phyloP scores from a whole-genome alignment of 257 asterid genomes.

The Lycium barbarum region DNA sequence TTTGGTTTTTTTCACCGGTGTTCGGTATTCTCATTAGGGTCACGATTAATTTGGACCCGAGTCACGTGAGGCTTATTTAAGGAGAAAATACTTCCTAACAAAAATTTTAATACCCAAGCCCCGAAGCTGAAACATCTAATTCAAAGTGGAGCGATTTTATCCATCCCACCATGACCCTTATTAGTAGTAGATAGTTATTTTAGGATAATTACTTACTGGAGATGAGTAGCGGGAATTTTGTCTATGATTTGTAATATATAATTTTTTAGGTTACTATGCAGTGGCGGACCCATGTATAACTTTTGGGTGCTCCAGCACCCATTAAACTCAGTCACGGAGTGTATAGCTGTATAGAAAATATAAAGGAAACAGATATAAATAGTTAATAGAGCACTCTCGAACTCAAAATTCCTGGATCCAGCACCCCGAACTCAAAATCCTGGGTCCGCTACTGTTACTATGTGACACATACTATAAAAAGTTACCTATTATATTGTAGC shows the following conservation, averaged over 20 bases:
- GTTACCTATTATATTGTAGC: background rate
- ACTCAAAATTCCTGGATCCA: no score
- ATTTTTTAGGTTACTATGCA: background rate
- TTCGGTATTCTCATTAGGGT: background rate
- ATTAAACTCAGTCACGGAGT: no score
- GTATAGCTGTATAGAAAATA: no score
- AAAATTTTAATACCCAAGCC: background rate
- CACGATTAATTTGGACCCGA: background rate
- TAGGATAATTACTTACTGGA: background rate
- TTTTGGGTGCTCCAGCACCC: no score
- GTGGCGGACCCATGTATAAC: no score
- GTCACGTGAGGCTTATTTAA: background rate
- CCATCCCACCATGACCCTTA: background rate
- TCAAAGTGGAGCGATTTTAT: background rate
- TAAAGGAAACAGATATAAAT: no score
- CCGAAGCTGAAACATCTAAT: background rate
- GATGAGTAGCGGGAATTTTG: background rate
- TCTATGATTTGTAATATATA: background rate
- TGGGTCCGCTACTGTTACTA: no score
- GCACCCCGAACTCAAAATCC: no score
- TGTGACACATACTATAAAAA: background rate
- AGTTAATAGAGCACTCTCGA: no score
- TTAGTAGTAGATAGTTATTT: background rate
- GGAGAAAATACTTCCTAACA: background rate
- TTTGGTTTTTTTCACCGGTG: background rate